Evolutionary conservation across 2,329 filamentous ascomycete genomes (phyloP), one percentile per base, ranked within the genome.

Genomic region (Colletotrichum horii): DNA sequence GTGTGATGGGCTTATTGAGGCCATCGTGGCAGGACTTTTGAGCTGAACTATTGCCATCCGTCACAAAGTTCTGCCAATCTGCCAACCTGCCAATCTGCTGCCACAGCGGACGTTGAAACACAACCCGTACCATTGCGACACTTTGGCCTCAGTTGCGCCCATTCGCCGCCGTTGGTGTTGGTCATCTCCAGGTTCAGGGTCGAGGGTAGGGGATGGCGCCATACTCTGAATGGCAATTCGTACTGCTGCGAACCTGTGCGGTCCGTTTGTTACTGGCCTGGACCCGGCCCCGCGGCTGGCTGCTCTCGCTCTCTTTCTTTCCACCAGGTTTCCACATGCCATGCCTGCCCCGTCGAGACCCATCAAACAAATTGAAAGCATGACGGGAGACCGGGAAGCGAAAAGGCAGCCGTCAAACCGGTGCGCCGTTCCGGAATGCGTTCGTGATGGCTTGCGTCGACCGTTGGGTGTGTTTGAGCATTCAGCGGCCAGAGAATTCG

Each of bases 321-420:
- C 58, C 19, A 28, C 8, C 58, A n/a, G 36, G 61, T 64, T 64
- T 61, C 48, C 36, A 36, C 30, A 66, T 56, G 28, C 24, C 48
- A 68, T 22, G 6, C 38, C 52, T 38, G n/a, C 34, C n/a, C 19
- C 30, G 30, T 34, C 58, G 22, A 22, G 58, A 65, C 66, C 71
- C 71, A 30, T 64, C 43, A 48, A 43, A 38, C 36, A 19, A 43
- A 66, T 48, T 66, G 22, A 52, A 52, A 52, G 38, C 36, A 66
- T 66, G 36, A 6, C 43, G 43, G 43, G 43, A 66, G 28, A 38
- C 24, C 38, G 62, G n/a, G 24, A 16, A 52, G 43, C 43, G 43
- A 55, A 52, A 73, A 75, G 70, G 70, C 64, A 73, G 70, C 56
- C 56, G 64, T 34, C 55, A 72, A 72, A 72, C 68, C 67, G 72